Evolutionary conservation across 805 yeast genomes (phyloP), one percentile per base, ranked within the genome.

Genomic region (Nadsonia fulvescens): DNA sequence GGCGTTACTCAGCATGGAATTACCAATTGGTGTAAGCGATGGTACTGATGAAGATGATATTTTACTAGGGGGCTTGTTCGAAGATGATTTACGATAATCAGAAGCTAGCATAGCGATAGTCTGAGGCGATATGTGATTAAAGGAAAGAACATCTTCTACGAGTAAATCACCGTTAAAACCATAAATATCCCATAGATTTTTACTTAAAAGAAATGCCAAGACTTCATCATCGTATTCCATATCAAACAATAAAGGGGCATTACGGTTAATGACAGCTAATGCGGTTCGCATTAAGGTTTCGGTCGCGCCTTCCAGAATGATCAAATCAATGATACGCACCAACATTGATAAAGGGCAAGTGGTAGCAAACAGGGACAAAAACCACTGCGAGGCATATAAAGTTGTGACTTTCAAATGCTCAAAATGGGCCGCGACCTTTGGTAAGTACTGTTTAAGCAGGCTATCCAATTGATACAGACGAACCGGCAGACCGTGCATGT

Each of bases 321-420:
- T 62, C 40, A 50, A 51, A 49, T 54, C 75, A 58, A 56, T 69
- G 46, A 44, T 55, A 43, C 49, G 62, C 35, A 54, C 61, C 40
- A 48, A 56, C 54, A 49, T 66, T 37, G 31, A 55, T 44, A 49
- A 57, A 1, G 77, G 77, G n/a, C 70, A 56, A 21, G 71, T 70
- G 16, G 66, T 64, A 2, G 72, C 65, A 35, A 57, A 60, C 33
- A 68, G 61, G 1, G 73, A 63, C 24, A 70, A 43, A 56, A 73
- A 68, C 78, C 78, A 70, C 40, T 70, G 76, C 25, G 61, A 60
- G n/a, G 69, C 53, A 32, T 46, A 42, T 57, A 67, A 24, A 49
- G 61, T 32, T 52, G 58, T 37, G 51, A 48, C 38, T 53, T 71
- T 37, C 51, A 57, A 29, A 43, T 40, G 31, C 13, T 38, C 33